These are phyloP conservation scores for Prillingera fragicola DNA, from an alignment of 1,284 basidiomycete genomes.

Conservation along the genomic window DNA sequence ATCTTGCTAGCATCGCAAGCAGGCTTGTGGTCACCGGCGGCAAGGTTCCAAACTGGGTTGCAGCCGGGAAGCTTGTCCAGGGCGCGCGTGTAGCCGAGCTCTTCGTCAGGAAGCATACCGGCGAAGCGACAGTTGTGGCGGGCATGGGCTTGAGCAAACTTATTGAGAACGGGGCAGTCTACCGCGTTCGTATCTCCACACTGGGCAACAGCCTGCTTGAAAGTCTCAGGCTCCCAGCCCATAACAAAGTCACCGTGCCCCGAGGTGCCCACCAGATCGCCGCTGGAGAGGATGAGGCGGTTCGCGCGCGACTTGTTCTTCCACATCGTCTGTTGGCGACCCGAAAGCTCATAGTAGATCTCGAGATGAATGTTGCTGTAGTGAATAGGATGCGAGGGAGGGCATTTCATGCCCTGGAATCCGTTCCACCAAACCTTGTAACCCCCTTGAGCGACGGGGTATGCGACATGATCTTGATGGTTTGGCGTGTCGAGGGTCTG, in stretches of 20 bases:
- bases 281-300: conserved; percentile 35
- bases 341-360: conserved; percentile 29
- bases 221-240: conserved; percentile 33
- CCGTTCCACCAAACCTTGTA: conserved; percentile 18
- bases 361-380: conserved; percentile 1
- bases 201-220: conserved; percentile 40
- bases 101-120: background rate
- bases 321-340: conserved; percentile 19
- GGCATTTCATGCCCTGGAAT: conserved; percentile 27
- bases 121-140: background rate
- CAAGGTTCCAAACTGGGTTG: conserved; percentile 30
- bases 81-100: conserved; percentile 12
- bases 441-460: conserved; percentile 37
- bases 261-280: conserved; percentile 22
- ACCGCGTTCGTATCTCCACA: too few relatives aligned
- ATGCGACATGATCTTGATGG: conserved; percentile 28
- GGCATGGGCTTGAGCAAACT: too few relatives aligned
- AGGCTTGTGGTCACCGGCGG: background rate
- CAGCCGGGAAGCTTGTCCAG: conserved; percentile 30
- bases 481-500: conserved; percentile 24
- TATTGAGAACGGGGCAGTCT: too few relatives aligned
- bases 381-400: background rate
- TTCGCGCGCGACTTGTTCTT: conserved; percentile 20
- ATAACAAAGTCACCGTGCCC: conserved; percentile 21
- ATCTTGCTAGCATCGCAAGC: too few relatives aligned